Evolutionary conservation across 2,329 filamentous ascomycete species (phyloP).

Genomic region (Scedosporium apiospermum): DNA sequence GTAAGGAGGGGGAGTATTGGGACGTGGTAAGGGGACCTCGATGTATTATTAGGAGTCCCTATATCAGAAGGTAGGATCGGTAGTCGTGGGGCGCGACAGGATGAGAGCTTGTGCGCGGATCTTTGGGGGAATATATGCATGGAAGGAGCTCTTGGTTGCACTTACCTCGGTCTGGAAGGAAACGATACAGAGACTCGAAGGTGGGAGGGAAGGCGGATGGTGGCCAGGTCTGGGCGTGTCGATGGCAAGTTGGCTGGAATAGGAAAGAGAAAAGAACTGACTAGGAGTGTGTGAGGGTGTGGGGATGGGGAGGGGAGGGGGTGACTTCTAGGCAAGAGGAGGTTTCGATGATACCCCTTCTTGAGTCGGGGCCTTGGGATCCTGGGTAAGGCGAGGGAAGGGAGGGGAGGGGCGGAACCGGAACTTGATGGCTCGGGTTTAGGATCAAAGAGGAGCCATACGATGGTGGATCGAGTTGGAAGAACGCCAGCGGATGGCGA

Average conservation of each 20-base stretch:
- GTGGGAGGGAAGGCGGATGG: neutral
- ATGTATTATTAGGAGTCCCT: neutral
- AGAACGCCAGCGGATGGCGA: too few relatives aligned
- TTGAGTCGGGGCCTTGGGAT: too few relatives aligned
- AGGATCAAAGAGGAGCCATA: neutral
- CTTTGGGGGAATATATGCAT: conserved; percentile 4
- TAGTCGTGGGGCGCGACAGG: neutral
- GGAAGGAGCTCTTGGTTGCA: neutral
- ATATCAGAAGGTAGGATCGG: neutral
- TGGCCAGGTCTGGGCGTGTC: neutral
- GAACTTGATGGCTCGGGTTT: too few relatives aligned
- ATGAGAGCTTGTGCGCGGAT: neutral
- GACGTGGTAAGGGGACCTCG: neutral
- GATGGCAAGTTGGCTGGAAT: neutral
- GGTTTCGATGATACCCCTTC: neutral
- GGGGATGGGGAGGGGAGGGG: neutral
- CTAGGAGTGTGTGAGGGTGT: neutral
- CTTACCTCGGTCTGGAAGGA: conserved; percentile 1
- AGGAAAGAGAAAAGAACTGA: neutral
- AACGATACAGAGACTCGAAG: neutral
- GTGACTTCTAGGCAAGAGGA: neutral
- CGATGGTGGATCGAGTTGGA: neutral
- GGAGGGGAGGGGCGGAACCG: too few relatives aligned
- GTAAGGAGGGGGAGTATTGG: neutral
- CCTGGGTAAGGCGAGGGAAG: too few relatives aligned